Evolutionary conservation across 148 eudicot species (phyloP), one percentile per base, ranked within the genome.

Genomic region (Cornus florida): DNA sequence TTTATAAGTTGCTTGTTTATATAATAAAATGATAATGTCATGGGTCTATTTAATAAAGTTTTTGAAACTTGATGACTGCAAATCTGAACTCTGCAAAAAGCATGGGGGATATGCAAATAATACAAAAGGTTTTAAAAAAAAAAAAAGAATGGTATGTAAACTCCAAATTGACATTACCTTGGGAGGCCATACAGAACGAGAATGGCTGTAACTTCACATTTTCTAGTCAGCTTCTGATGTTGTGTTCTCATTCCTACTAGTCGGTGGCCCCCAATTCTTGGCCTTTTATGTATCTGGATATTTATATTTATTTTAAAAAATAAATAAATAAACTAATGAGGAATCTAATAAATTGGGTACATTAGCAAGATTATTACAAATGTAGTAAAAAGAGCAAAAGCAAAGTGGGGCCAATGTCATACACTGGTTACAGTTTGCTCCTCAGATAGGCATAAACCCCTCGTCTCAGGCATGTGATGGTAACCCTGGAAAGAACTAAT

Each of bases 381-480:
- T 62, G 22, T 43, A 28, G 19, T 48, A 65, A 19, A 35, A 43
- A 60, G 46, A 23, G 53, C 46, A 73, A 71, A 70, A 7, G 22
- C 19, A 65, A 41, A 41, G 31, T 11, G 74, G 16, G 53, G 38
- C 43, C 59, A 46, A 70, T 53, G 70, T 70, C 90, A 66, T 94
- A 96, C 99, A 81, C 97, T 91, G 53, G 97, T 82, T 78, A 97
- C 97, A 56, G 97, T 97, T 87, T 94, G 99, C 89, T 96, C 99
- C 86, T 97, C 99, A 9, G 99, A 97, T 77, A 97, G 93, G 87
- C 99, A 97, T 69, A 97, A 89, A 33, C 99, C 99, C 83, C 99
- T 92, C 76, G 99, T 94, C 84, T 97, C 99, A 6, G 99, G 98
- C 98, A 94, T 86, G 86, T 94, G 99, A 86, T 97, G 99, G 83